Base-by-base conservation (phyloP, 768 basidiomycete species). In the Agaricus subrufescens region DNA sequence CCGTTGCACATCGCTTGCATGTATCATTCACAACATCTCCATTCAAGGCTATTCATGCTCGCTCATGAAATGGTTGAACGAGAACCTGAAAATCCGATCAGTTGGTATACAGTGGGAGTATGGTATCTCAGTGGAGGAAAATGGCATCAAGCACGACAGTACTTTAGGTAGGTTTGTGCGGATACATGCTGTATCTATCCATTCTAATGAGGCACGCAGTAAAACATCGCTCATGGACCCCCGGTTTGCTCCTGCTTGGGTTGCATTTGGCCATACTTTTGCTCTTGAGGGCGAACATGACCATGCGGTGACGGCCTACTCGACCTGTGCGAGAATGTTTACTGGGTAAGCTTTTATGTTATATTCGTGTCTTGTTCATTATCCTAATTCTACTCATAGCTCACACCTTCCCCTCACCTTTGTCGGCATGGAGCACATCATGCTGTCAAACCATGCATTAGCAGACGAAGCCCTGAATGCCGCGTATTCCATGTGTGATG, bases 51-150 rank as follows among this genome's bases (percentile, higher is more conserved):
- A 5, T 99, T 98, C 73, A 88, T 99, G 60, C 80, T 98, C 39
- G 97, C 97, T 0, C 97, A 98, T 64, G 92, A 97, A 66, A 82
- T 99, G 67, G 94, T 98, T 15, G 92, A 98, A 53, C 84, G 84
- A 46, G 95, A 98, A 66, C 95, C 97, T 0, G 91, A 94, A 65
- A 88, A 91, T 43, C 86, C 94, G 0, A 82, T 92, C 52, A 95
- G 92, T 62, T 99, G 97, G 97, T 99, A 98, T 70, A 93, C 97
- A 3, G 97, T 98, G 25, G 97, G 95, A 0, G 85, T 98, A 23
- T 99, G 95, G 91, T 98, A 99, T 71, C 81, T 96, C 54, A 82
- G 86, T 31, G 84, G 85, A 29, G 81, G 82, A 50, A 91, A 95
- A 65, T 99, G 91, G 89, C 75, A 85, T 10, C 91, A 96, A 63